Base-by-base conservation (phyloP, 768 basidiomycete species). In the Coprinopsis sp. region DNA sequence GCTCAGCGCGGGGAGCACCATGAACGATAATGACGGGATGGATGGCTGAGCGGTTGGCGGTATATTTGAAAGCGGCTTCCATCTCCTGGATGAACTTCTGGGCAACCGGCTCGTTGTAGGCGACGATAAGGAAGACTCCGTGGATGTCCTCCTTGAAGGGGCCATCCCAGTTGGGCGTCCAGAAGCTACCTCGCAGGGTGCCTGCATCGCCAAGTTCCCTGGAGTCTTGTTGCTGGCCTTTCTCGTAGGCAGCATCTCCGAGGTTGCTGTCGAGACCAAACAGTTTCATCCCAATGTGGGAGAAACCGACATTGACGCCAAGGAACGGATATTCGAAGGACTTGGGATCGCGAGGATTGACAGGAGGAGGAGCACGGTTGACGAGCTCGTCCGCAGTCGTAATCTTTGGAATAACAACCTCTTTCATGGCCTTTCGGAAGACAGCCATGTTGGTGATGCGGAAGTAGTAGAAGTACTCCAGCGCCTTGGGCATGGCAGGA, bases 221-320 rank as follows among this genome's bases (percentile, higher is more conserved):
- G 2, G 74, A 68, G 44, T 74, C 70, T 1, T 54, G 49, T 40
- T 63, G 55, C 56, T 77, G 77, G 3, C 78, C 79, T 0, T 37
- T 39, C 10, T 46, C 37, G 56, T 76, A 81, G 10, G 50, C 56
- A 4, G 61, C 34, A 38, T 71, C 68, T 2, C 62, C 62, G 31
- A 78, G 54, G 16, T 58, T 63, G 42, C 76, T 74, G 38, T 63
- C 64, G 38, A 75, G 58, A 6, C 67, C 70, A n/a, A 79, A 56
- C 66, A 74, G 71, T 58, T 65, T 62, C 3, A 80, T 67, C 13
- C 76, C 79, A 14, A 58, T 56, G 19, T 74, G 71, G 5, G 78
- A 76, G 58, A 81, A 77, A 13, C 76, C 66, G 33, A 80, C 69
- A 60, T 79, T 81, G 36, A 78, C 66, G 8, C 72, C 74, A 11